A percentile compares a stretch with the other conserved stretches of the same genome.
These are phyloP conservation scores for Dorcoceras hygrometricum DNA, from an alignment of 257 asterid genomes.

Conservation along the genomic window DNA sequence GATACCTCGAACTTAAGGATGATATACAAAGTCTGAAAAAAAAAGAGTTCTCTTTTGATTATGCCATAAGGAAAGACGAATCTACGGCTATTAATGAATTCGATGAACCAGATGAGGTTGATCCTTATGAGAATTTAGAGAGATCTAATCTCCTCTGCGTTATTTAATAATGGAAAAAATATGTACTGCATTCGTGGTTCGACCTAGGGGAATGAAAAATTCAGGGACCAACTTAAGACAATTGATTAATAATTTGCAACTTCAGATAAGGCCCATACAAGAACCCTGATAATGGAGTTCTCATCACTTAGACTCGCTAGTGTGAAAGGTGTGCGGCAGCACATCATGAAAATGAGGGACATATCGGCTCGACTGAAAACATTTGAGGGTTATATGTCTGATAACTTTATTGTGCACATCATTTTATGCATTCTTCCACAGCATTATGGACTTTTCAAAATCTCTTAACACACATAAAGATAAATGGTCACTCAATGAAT, in stretches of 20 bases:
- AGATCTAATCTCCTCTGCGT: not conserved
- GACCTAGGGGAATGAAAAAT: not conserved
- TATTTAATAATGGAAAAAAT: not conserved
- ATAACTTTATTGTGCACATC: too few relatives aligned
- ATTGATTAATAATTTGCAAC: not conserved
- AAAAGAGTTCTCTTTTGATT: not conserved
- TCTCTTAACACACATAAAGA: not conserved
- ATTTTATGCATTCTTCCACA: too few relatives aligned
- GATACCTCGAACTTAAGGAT: too few relatives aligned
- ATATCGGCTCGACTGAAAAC: too few relatives aligned
- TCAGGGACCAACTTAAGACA: not conserved
- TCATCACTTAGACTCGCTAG: not conserved
- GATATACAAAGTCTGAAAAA: too few relatives aligned
- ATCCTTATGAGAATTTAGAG: not conserved
- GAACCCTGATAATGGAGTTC: not conserved
- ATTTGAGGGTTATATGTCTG: too few relatives aligned
- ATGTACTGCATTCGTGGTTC: not conserved
- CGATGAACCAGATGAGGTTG: not conserved
- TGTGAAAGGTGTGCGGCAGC: not conserved
- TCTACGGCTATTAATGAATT: not conserved
- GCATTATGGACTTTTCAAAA: too few relatives aligned
- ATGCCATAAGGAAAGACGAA: conserved; percentile 1
- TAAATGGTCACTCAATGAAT: not conserved
- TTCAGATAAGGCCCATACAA: not conserved
- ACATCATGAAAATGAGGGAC: too few relatives aligned